A percentile compares a stretch with the other conserved stretches of the same genome.
phyloP scores from a whole-genome alignment of 257 asterid genomes.

The Nyctanthes arbortristis region DNA sequence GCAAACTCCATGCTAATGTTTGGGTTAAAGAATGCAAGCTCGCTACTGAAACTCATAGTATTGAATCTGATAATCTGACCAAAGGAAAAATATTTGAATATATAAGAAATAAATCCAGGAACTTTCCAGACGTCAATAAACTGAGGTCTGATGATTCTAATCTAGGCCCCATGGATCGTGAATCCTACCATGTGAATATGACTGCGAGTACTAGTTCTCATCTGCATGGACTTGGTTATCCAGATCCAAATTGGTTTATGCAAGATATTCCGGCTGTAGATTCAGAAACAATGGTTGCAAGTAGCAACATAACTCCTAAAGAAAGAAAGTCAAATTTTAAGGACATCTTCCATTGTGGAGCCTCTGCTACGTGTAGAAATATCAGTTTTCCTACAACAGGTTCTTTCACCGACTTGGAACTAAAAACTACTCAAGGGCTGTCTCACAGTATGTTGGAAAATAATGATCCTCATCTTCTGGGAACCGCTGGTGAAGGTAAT shows the following conservation, averaged over 20 bases:
- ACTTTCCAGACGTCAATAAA: slow-evolving; percentile 30
- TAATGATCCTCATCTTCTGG: no score
- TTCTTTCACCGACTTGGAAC: slow-evolving; percentile 17
- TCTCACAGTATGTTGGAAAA: slow-evolving; percentile 8
- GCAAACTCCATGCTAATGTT: slow-evolving; percentile 26
- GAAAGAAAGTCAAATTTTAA: slow-evolving; percentile 17
- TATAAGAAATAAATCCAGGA: slow-evolving; percentile 40
- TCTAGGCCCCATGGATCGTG: slow-evolving; percentile 17
- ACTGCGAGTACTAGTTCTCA: slow-evolving; percentile 9
- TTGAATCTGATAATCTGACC: slow-evolving; percentile 29
- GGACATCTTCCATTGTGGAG: slow-evolving; percentile 7
- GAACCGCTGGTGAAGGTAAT: slow-evolving; percentile 27
- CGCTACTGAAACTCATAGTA: slow-evolving; percentile 24
- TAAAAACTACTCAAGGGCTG: slow-evolving; percentile 11
- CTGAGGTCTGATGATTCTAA: slow-evolving; percentile 24
- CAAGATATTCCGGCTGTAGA: slow-evolving; percentile 9
- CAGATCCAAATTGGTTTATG: slow-evolving; percentile 9
- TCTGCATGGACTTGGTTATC: slow-evolving; percentile 16
- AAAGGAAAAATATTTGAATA: slow-evolving; percentile 37
- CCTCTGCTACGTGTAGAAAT: slow-evolving; percentile 18
- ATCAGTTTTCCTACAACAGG: slow-evolving; percentile 16
- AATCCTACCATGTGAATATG: slow-evolving; percentile 17
- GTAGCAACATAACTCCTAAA: slow-evolving; percentile 7
- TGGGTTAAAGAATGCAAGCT: slow-evolving; percentile 36
- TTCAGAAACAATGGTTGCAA: slow-evolving; percentile 18